phyloP scores from a whole-genome alignment of 805 yeast genomes.

The Ogataea neopini region DNA sequence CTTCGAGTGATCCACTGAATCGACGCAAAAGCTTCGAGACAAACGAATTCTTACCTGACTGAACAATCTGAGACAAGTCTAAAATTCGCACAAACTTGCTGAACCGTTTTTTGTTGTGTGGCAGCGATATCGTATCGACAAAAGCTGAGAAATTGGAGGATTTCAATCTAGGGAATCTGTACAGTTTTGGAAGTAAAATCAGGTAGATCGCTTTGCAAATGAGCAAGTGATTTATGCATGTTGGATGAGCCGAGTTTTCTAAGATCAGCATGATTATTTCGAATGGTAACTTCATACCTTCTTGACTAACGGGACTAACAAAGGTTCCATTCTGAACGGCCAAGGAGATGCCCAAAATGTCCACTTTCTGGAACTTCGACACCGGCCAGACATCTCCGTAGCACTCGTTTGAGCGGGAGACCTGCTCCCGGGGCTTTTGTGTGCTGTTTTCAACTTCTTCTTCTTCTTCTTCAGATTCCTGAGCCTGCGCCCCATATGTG shows the following conservation, averaged over 20 bases:
- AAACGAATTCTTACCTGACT: conserved; percentile 88
- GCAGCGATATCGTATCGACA: conserved; percentile 59
- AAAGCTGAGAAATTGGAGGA: conserved; percentile 71
- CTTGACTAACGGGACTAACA: conserved; percentile 28
- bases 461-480: conserved; percentile 34
- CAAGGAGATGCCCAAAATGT: conserved; percentile 40
- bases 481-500: conserved; percentile 49
- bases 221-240: conserved; percentile 52
- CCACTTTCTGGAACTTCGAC: conserved; percentile 52
- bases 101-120: conserved; percentile 43
- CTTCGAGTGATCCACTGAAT: conserved; percentile 62
- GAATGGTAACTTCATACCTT: conserved; percentile 42
- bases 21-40: conserved; percentile 82
- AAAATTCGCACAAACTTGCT: conserved; percentile 64
- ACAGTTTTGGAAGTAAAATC: conserved; percentile 63
- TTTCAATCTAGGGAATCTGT: conserved; percentile 59
- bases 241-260: conserved; percentile 31
- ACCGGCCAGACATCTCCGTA: conserved; percentile 44
- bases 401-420: conserved; percentile 13
- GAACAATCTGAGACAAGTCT: conserved; percentile 79
- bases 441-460: conserved; percentile 21
- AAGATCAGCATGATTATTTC: conserved; percentile 49
- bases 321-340: conserved; percentile 28
- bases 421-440: neutral
- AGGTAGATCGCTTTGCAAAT: conserved; percentile 63